These are phyloP conservation scores for Phaeosphaeriaceae sp. DNA, from an alignment of 2,329 filamentous ascomycete species.

Conservation along the genomic window DNA sequence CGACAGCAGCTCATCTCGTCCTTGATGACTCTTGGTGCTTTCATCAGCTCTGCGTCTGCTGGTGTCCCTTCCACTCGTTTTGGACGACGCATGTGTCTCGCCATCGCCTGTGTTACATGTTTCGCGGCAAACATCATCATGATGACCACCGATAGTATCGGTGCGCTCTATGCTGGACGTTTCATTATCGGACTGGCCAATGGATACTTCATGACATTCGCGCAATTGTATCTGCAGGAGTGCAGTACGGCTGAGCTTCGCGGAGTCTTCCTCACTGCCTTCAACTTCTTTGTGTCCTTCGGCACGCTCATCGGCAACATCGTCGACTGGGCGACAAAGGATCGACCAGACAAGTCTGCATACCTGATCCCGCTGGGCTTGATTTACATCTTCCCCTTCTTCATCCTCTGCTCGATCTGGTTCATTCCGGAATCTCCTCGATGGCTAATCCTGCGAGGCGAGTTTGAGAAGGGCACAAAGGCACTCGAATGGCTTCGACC, in stretches of 20 bases:
- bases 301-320: constrained; percentile 56
- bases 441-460: constrained; percentile 42
- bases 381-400: constrained; percentile 56
- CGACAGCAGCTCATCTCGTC: constrained; percentile 56
- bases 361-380: constrained; percentile 60
- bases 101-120: constrained; percentile 58
- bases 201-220: constrained; percentile 64
- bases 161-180: constrained; percentile 62
- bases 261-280: constrained; percentile 56
- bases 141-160: constrained; percentile 63
- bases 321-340: constrained; percentile 59
- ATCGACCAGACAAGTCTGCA: constrained; percentile 39
- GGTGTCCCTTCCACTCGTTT: constrained; percentile 51
- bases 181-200: constrained; percentile 64
- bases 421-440: constrained; percentile 42
- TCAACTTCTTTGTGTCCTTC: constrained; percentile 58
- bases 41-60: constrained; percentile 51
- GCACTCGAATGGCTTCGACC: constrained; percentile 47
- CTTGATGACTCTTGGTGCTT: constrained; percentile 56
- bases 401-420: constrained; percentile 51
- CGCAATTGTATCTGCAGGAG: constrained; percentile 60
- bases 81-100: constrained; percentile 56
- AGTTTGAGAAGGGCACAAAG: constrained; percentile 44
- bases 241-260: constrained; percentile 59
- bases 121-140: constrained; percentile 62